Evolutionary conservation across 2,329 filamentous ascomycete species (phyloP).

Genomic region (Ilyonectria mors-panacis): DNA sequence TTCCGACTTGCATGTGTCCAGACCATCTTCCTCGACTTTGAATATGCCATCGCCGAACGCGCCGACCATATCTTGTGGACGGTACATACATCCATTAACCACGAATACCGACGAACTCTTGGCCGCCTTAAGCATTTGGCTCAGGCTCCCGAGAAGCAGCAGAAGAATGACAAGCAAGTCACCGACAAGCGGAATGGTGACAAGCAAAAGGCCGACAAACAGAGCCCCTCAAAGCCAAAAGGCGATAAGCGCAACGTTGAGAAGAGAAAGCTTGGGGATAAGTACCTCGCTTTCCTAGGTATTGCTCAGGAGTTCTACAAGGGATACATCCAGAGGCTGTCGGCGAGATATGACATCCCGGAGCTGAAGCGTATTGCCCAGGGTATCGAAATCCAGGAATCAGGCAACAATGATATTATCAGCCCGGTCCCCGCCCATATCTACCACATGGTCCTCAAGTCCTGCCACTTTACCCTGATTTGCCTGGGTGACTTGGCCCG

Average conservation of each 20-base stretch:
- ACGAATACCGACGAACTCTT: conserved; percentile 81
- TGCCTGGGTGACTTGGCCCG: conserved; percentile 91
- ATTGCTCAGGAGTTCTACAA: conserved; percentile 91
- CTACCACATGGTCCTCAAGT: conserved; percentile 74
- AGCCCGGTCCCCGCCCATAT: conserved; percentile 65
- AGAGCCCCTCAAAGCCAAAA: conserved; percentile 42
- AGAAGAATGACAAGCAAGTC: conserved; percentile 44
- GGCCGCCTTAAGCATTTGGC: conserved; percentile 67
- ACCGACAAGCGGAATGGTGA: conserved; percentile 45
- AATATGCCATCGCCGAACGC: conserved; percentile 73
- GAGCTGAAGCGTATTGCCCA: conserved; percentile 62
- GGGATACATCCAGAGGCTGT: conserved; percentile 84
- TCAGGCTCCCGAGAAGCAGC: conserved; percentile 73
- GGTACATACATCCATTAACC: conserved; percentile 83
- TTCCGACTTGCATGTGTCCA: conserved; percentile 81
- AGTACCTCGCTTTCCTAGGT: conserved; percentile 89
- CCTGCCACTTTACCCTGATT: conserved; percentile 87
- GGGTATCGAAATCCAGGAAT: conserved; percentile 57
- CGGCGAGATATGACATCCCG: conserved; percentile 69
- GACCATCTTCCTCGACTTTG: conserved; percentile 80
- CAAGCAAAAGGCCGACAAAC: conserved; percentile 44
- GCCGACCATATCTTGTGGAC: conserved; percentile 84
- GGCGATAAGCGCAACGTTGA: conserved; percentile 61
- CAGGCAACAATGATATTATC: conserved; percentile 54
- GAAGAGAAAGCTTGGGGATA: conserved; percentile 84